phyloP scores from a whole-genome alignment of 768 basidiomycete genomes.

The Mycena vitilis region DNA sequence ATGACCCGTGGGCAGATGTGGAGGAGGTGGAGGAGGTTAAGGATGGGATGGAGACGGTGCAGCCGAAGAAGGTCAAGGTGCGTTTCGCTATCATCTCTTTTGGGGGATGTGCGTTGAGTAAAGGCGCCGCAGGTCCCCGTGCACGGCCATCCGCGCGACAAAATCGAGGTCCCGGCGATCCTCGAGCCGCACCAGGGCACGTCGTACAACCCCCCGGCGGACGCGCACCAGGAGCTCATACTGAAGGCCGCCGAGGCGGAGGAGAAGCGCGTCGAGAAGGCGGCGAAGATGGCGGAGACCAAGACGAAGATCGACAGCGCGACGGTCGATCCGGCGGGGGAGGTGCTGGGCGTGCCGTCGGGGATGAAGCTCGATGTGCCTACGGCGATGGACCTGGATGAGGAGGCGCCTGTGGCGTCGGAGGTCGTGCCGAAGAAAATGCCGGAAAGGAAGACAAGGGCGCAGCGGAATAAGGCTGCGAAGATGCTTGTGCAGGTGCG shows the following conservation, averaged over 20 bases:
- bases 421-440: slow-evolving; percentile 23
- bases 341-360: slow-evolving; percentile 53
- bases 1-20: slow-evolving; percentile 69
- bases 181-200: slow-evolving; percentile 81
- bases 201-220: slow-evolving; percentile 88
- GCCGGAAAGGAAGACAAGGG: slow-evolving; percentile 56
- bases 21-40: slow-evolving; percentile 47
- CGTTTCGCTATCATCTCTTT: slow-evolving; percentile 18
- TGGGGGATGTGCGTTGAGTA: background rate
- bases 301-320: slow-evolving; percentile 69
- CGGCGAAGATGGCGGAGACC: slow-evolving; percentile 62
- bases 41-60: slow-evolving; percentile 55
- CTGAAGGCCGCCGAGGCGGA: slow-evolving; percentile 66
- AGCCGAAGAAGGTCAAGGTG: slow-evolving; percentile 66
- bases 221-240: slow-evolving; percentile 69
- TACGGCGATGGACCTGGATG: slow-evolving; percentile 42
- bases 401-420: slow-evolving; percentile 49
- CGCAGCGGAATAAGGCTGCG: slow-evolving; percentile 69
- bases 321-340: slow-evolving; percentile 46
- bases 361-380: slow-evolving; percentile 76
- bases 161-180: slow-evolving; percentile 75
- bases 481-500: slow-evolving; percentile 73
- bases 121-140: slow-evolving; percentile 57
- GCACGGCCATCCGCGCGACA: slow-evolving; percentile 56
- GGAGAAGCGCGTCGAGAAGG: slow-evolving; percentile 64